phyloP scores from a whole-genome alignment of 805 yeast genomes.

The Hanseniaspora meyeri region DNA sequence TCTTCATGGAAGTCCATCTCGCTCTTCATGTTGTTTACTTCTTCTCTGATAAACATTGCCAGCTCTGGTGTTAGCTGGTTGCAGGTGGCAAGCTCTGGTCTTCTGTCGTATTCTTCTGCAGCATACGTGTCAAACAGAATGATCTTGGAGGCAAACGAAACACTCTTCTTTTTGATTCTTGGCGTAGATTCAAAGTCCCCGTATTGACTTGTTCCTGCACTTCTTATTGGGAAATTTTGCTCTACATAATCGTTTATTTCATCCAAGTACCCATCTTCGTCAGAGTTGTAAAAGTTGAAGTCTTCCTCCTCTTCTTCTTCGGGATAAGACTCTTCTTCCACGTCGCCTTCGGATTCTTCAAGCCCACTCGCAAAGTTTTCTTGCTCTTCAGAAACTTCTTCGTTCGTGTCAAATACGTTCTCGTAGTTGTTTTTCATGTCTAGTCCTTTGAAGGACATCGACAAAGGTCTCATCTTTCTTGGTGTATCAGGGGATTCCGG shows the following conservation, averaged over 20 bases:
- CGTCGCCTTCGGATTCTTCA: not conserved
- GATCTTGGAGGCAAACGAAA: constrained; percentile 68
- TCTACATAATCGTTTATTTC: constrained; percentile 7
- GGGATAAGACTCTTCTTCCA: not conserved
- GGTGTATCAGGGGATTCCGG: constrained; percentile 5
- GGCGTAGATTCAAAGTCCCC: not conserved
- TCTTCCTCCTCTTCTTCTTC: constrained; percentile 1
- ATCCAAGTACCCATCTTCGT: not conserved
- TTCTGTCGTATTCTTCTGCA: constrained; percentile 78
- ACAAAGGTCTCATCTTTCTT: constrained; percentile 5
- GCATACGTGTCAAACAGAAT: constrained; percentile 75
- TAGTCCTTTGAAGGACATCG: constrained; percentile 13
- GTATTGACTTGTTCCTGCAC: not conserved
- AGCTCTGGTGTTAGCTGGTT: constrained; percentile 75
- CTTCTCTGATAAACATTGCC: constrained; percentile 78
- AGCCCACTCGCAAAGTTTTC: not conserved
- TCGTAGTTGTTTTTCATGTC: not conserved
- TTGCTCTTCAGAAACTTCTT: not conserved
- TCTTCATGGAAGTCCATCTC: constrained; percentile 75
- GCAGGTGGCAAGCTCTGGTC: constrained; percentile 86
- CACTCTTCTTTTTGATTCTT: constrained; percentile 21
- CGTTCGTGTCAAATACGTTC: not conserved
- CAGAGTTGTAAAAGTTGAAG: constrained; percentile 8
- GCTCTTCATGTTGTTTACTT: constrained; percentile 64
- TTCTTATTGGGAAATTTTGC: not conserved